A percentile compares a stretch with the other conserved stretches of the same genome.
Evolutionary conservation across 805 yeast species (phyloP).

Genomic region (Candida alai): DNA sequence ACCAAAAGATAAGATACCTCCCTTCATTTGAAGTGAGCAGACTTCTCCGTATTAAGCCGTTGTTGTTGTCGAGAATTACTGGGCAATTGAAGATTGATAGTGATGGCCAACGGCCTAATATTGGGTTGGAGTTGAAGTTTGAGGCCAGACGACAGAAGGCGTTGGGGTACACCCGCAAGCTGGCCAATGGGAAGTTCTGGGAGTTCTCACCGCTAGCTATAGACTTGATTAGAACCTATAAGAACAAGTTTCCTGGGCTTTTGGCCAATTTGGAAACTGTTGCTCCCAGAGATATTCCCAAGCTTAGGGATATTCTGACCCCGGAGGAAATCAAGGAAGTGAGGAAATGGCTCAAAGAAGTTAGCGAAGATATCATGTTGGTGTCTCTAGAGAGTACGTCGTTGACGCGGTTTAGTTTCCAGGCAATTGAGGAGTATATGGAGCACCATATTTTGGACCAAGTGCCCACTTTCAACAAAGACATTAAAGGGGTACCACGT

Average conservation of each 20-base stretch:
- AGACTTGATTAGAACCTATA: conserved; percentile 59
- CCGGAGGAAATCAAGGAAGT: conserved; percentile 42
- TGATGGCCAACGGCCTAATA: conserved; percentile 48
- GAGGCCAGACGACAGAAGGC: conserved; percentile 79
- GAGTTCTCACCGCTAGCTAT: conserved; percentile 76
- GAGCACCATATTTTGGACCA: conserved; percentile 46
- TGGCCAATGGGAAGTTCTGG: conserved; percentile 56
- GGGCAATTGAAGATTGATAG: conserved; percentile 64
- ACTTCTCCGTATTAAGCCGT: conserved; percentile 51
- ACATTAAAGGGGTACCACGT: conserved; percentile 77
- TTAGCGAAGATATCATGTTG: conserved; percentile 45
- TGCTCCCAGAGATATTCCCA: conserved; percentile 31
- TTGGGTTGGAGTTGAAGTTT: conserved; percentile 83
- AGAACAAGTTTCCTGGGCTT: conserved; percentile 56
- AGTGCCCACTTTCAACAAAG: conserved; percentile 43
- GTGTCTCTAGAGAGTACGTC: conserved; percentile 79
- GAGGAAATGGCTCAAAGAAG: conserved; percentile 48
- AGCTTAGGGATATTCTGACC: conserved; percentile 32
- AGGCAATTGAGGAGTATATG: conserved; percentile 59
- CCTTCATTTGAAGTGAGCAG: conserved; percentile 65
- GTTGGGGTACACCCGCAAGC: conserved; percentile 74
- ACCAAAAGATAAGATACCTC: conserved; percentile 50
- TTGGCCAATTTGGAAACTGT: conserved; percentile 38
- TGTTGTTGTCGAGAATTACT: conserved; percentile 73
- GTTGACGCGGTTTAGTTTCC: conserved; percentile 60